These are phyloP conservation scores for Actinomortierella ambigua DNA, from an alignment of 371 early-diverging fungal species.

Conservation along the genomic window DNA sequence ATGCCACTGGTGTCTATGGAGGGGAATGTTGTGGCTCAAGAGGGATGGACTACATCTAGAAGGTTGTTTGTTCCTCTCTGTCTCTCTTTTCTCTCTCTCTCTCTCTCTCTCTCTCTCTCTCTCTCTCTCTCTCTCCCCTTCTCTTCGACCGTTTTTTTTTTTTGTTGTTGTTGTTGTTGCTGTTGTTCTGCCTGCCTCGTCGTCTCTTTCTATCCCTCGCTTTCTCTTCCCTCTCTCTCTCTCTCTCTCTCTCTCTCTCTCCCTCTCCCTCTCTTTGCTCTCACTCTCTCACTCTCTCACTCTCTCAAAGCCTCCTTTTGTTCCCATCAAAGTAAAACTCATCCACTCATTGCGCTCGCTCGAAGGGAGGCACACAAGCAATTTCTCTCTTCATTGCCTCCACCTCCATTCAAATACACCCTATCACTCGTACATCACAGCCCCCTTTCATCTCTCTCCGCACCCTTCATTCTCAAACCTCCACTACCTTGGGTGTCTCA, in stretches of 20 bases:
- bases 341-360: too few relatives aligned
- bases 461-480: neutral
- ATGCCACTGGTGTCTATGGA: too few relatives aligned
- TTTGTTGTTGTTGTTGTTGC: neutral
- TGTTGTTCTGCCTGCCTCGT: neutral
- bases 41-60: too few relatives aligned
- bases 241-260: conserved; percentile 5
- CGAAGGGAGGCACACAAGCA: conserved; percentile 17
- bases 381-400: conserved; percentile 34
- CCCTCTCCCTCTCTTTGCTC: neutral
- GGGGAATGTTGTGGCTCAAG: too few relatives aligned
- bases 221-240: neutral
- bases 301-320: neutral
- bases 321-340: neutral
- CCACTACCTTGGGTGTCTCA: neutral
- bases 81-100: neutral
- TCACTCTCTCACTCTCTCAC: conserved; percentile 6
- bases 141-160: neutral
- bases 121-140: neutral
- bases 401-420: conserved; percentile 7
- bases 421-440: conserved; percentile 35
- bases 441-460: neutral
- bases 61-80: neutral
- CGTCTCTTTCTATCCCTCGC: neutral
- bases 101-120: neutral